Conservation (phyloP, 345 rosid species). For the Citrus mangshanensis region DNA sequence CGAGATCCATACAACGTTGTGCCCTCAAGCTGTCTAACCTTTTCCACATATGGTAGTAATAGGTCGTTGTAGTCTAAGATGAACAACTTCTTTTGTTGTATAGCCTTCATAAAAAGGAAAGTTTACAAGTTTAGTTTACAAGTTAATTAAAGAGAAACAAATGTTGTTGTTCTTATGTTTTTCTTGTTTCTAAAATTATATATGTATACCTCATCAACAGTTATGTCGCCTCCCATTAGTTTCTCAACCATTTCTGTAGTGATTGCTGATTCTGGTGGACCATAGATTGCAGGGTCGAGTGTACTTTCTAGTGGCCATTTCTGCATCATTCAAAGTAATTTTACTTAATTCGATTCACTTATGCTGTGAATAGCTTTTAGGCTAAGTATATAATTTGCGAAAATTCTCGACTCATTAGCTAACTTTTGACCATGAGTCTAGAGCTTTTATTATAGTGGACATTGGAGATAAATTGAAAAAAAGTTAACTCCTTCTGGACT, state of each 20-base stretch:
- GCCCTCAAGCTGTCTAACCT: constrained; percentile 49
- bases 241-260: constrained; percentile 50
- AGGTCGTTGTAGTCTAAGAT: constrained; percentile 62
- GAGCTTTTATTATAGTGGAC: no score
- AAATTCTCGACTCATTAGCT: no score
- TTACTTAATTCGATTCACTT: no score
- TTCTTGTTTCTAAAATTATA: not conserved
- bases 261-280: constrained; percentile 71
- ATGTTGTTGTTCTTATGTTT: not conserved
- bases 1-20: constrained; percentile 58
- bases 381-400: no score
- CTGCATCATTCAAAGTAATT: constrained; percentile 22
- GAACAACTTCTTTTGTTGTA: constrained; percentile 49
- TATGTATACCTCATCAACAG: constrained; percentile 47
- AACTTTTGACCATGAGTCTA: no score
- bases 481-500: no score
- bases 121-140: not conserved
- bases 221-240: constrained; percentile 49
- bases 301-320: constrained; percentile 84
- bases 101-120: constrained; percentile 32
- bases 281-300: constrained; percentile 63
- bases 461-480: no score
- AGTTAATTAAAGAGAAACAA: not conserved
- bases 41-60: constrained; percentile 59
- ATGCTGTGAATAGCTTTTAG: no score